Evolutionary conservation across 2,329 filamentous ascomycete species (phyloP).

Genomic region (Stachybotrys chartarum): DNA sequence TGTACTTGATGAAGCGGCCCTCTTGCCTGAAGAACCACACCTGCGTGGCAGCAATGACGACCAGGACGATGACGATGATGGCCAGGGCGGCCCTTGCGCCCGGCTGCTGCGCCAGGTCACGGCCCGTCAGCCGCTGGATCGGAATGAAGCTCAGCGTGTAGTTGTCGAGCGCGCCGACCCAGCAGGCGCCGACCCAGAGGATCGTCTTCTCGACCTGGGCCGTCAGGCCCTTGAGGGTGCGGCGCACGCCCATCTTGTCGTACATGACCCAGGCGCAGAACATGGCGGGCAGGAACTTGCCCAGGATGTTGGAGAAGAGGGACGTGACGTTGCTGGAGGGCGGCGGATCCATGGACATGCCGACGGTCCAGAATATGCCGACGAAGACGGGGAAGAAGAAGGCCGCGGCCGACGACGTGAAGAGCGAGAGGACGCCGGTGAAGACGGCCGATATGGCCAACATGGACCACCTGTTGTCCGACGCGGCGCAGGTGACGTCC

Average conservation of each 20-base stretch:
- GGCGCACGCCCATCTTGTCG: slow-evolving; percentile 69
- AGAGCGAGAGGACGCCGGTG: slow-evolving; percentile 69
- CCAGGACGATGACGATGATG: slow-evolving; percentile 65
- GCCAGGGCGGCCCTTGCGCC: slow-evolving; percentile 79
- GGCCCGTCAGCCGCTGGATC: slow-evolving; percentile 82
- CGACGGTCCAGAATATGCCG: slow-evolving; percentile 83
- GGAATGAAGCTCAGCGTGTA: slow-evolving; percentile 94
- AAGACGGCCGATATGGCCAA: slow-evolving; percentile 77
- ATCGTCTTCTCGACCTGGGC: slow-evolving; percentile 87
- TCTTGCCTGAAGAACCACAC: slow-evolving; percentile 82
- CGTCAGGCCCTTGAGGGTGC: slow-evolving; percentile 62
- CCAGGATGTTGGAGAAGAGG: slow-evolving; percentile 70
- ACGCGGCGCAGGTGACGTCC: slow-evolving; percentile 58
- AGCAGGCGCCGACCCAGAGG: slow-evolving; percentile 83
- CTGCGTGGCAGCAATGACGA: slow-evolving; percentile 64
- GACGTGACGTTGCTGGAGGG: slow-evolving; percentile 57
- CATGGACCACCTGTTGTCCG: slow-evolving; percentile 77
- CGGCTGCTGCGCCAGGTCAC: slow-evolving; percentile 83
- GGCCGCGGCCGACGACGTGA: slow-evolving; percentile 68
- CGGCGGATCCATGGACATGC: slow-evolving; percentile 82
- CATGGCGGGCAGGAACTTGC: slow-evolving; percentile 77
- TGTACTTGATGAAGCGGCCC: slow-evolving; percentile 68
- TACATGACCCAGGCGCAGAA: slow-evolving; percentile 87
- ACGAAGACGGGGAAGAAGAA: slow-evolving; percentile 83
- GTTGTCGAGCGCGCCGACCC: slow-evolving; percentile 88